A percentile compares a stretch with the other conserved stretches of the same genome.
phyloP scores from a whole-genome alignment of 2,329 filamentous ascomycete species.

The Trichoderma sp. region DNA sequence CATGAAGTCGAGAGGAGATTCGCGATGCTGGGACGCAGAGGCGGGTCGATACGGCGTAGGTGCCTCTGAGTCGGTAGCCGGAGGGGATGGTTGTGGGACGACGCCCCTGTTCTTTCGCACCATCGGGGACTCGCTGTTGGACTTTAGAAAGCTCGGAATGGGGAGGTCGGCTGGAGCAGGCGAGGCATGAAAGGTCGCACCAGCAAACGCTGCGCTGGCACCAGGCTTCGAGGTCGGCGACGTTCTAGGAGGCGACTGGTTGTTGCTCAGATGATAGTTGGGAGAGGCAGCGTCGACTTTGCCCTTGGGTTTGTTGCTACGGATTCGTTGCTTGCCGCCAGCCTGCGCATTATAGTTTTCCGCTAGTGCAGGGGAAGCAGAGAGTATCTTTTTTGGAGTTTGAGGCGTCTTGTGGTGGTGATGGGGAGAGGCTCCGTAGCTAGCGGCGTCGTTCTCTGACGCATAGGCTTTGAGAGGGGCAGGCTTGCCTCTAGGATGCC shows the following conservation, averaged over 20 bases:
- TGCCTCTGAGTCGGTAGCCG: slow-evolving; percentile 52
- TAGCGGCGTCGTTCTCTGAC: slow-evolving; percentile 53
- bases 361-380: slow-evolving; percentile 36
- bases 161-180: slow-evolving; percentile 87
- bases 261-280: slow-evolving; percentile 39
- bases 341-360: slow-evolving; percentile 27
- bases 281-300: slow-evolving; percentile 41
- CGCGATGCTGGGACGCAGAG: slow-evolving; percentile 39
- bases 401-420: slow-evolving; percentile 34
- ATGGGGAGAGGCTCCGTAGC: slow-evolving; percentile 29
- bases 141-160: slow-evolving; percentile 81
- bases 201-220: slow-evolving; percentile 70
- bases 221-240: slow-evolving; percentile 45
- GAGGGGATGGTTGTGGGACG: slow-evolving; percentile 48
- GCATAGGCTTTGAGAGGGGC: slow-evolving; percentile 55
- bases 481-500: slow-evolving; percentile 40
- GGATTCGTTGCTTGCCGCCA: slow-evolving; percentile 32
- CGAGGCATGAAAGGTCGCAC: slow-evolving; percentile 91
- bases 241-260: slow-evolving; percentile 44
- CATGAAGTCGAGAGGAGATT: slow-evolving; percentile 84
- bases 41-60: slow-evolving; percentile 44
- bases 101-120: slow-evolving; percentile 37
- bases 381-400: slow-evolving; percentile 48
- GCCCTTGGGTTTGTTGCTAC: slow-evolving; percentile 33
- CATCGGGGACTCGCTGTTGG: slow-evolving; percentile 63